Percentiles rank a stretch among this genome's conserved stretches.
These are phyloP conservation scores for grape (Vitis vinifera) DNA, from an alignment of 164 flowering plant genomes.

Conservation along the genomic window DNA sequence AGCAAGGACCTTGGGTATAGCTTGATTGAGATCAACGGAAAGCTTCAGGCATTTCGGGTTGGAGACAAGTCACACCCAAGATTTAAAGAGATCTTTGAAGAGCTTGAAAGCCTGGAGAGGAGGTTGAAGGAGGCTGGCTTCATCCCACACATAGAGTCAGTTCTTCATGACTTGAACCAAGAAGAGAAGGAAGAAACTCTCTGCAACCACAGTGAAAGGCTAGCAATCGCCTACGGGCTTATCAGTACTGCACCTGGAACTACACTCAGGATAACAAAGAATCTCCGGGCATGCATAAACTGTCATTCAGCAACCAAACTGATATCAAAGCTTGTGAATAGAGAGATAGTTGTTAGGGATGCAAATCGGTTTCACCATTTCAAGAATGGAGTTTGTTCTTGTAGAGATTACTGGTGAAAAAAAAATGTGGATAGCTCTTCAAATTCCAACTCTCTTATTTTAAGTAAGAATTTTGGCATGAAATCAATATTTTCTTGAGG, in stretches of 20 bases:
- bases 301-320: slow-evolving; percentile 51
- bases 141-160: slow-evolving; percentile 40
- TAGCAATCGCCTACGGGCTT: slow-evolving; percentile 49
- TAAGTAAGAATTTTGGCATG: too few species aligned
- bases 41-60: slow-evolving; percentile 39
- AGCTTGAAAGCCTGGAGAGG: slow-evolving; percentile 39
- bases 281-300: slow-evolving; percentile 49
- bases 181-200: slow-evolving; percentile 41
- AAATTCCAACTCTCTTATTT: too few species aligned
- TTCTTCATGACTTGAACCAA: slow-evolving; percentile 39
- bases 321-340: slow-evolving; percentile 38
- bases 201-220: slow-evolving; percentile 49
- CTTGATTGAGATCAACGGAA: slow-evolving; percentile 49
- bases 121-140: slow-evolving; percentile 50
- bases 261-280: slow-evolving; percentile 46
- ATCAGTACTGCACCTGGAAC: slow-evolving; percentile 44
- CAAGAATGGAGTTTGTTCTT: slow-evolving; percentile 46
- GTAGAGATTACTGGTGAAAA: slow-evolving; percentile 51
- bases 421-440: too few species aligned
- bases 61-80: slow-evolving; percentile 51
- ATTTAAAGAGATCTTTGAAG: slow-evolving; percentile 33
- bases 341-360: slow-evolving; percentile 49
- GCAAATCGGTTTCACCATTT: slow-evolving; percentile 50
- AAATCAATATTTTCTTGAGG: too few species aligned
- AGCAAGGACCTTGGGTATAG: slow-evolving; percentile 54